Base-by-base conservation (phyloP, 2,329 filamentous ascomycete species). In the Orbilia oligospora region DNA sequence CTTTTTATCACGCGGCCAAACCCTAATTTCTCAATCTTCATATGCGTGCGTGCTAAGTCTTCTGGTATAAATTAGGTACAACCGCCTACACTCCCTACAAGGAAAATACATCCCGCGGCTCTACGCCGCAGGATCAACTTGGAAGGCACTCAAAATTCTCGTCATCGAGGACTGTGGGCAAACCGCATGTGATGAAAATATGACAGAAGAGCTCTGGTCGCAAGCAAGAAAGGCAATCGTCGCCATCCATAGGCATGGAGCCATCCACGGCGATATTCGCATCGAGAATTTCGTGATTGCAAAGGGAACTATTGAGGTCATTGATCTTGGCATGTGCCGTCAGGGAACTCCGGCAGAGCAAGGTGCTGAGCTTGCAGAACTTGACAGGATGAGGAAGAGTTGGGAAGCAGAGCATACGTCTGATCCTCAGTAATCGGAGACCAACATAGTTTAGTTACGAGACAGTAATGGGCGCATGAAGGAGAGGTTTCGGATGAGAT, bases 91-190 rank as follows among this genome's bases (percentile, higher is more conserved):
- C 16, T 16, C 18, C n/a, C 24, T 44, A 14, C 68, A 71, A 46
- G 56, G 68, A 6, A 46, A 18, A 65, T 71, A 71, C 16, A 55
- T 71, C 10, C 68, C 68, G 1, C 49, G 38, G 24, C 44, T 71
- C 14, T 71, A 65, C 33, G 56, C 56, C 12, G 56, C 56, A 18
- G 56, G 68, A 8, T 64, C 68, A 18, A 48, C 49, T 4, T 71
- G 68, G 68, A 20, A 30, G 1, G 22, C 51, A 9, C 46, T 71
- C 0, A 71, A 64, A 18, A 18, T 71, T 30, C 27, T 71, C 5
- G 44, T 71, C 14, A 27, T 71, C 5, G 68, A 71, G 44, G 55
- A 71, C 22, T 71, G 68, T 46, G 68, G 68, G 5, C 16, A 27
- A 18, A 48, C 44, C 12, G 8, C 20, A 18, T 2, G 20, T 14